Evolutionary conservation across 345 rosid species (phyloP), one percentile per base, ranked within the genome.

Genomic region (Arabis hirsuta): DNA sequence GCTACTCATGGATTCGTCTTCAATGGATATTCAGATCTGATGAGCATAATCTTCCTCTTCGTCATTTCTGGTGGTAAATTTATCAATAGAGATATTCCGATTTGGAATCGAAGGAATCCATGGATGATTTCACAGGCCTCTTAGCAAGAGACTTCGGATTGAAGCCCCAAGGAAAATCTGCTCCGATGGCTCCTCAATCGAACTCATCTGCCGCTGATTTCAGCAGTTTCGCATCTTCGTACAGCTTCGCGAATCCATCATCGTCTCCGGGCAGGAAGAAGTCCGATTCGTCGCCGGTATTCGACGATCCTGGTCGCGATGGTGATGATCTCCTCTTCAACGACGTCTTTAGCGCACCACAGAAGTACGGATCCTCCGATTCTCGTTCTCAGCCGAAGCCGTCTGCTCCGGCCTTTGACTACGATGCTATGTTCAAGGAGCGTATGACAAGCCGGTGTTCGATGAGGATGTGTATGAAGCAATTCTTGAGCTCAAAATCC

Each of bases 161-260:
- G 79, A 87, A 84, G 44, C 96, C 90, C 41, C 96, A 87, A 24
- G 96, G 92, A 9, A 89, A 87, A 70, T 79, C 90, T 13, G 90
- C 89, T 14, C 92, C 92, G 38, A 90, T 90, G 96, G 86, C 89
- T 0, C 74, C 90, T 41, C 80, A 86, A 31, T 76, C 88, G 19
- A 73, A 24, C 58, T 57, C 77, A 14, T 67, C 75, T 3, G 9
- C 76, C 3, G 29, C 29, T 43, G 62, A 73, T 55, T 62, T 75
- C 64, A 54, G 7, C 71, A 67, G 48, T 57, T 71, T 47, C 48
- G 36, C 78, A 0, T 73, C 81, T 22, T 66, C 76, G 12, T 27
- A 82, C 0, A 71, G 27, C 71, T 80, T 68, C 32, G 82, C 84
- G 5, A 45, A 72, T 57, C 81, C 81, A 47, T 69, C 83, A 12